Evolutionary conservation across 345 rosid species (phyloP).

Genomic region (Ceriops tagal): DNA sequence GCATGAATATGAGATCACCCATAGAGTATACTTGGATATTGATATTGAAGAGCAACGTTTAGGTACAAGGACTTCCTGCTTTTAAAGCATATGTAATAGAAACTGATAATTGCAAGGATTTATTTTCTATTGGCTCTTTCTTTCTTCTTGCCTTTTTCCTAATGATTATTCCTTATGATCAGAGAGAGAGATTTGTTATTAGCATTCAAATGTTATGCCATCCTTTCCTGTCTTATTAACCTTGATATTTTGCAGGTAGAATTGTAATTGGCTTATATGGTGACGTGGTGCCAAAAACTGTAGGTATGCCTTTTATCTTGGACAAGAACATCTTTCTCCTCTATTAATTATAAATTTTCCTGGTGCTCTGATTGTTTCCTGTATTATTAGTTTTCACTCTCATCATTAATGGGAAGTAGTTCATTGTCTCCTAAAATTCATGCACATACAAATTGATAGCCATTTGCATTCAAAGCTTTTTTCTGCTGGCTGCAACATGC

Average conservation of each 20-base stretch:
- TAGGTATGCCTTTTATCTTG: constrained; percentile 48
- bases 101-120: not conserved
- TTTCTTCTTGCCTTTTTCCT: not conserved
- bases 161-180: too few relatives aligned
- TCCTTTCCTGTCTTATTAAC: constrained; percentile 16
- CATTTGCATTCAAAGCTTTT: not conserved
- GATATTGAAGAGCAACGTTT: constrained; percentile 86
- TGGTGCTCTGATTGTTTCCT: not conserved
- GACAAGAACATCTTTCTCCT: not conserved
- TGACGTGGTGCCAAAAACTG: constrained; percentile 80
- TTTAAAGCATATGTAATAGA: not conserved
- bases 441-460: not conserved
- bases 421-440: not conserved
- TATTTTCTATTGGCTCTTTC: not conserved
- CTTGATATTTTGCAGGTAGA: constrained; percentile 64
- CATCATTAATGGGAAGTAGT: not conserved
- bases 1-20: constrained; percentile 73
- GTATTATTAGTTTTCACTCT: not conserved
- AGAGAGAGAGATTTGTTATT: too few relatives aligned
- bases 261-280: constrained; percentile 94
- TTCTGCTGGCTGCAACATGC: not conserved
- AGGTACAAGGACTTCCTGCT: constrained; percentile 37
- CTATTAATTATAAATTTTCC: not conserved
- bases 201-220: not conserved
- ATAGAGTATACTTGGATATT: constrained; percentile 87